Evolutionary conservation across 768 basidiomycete species (phyloP).

Genomic region (Phanerodontia chrysosporium): DNA sequence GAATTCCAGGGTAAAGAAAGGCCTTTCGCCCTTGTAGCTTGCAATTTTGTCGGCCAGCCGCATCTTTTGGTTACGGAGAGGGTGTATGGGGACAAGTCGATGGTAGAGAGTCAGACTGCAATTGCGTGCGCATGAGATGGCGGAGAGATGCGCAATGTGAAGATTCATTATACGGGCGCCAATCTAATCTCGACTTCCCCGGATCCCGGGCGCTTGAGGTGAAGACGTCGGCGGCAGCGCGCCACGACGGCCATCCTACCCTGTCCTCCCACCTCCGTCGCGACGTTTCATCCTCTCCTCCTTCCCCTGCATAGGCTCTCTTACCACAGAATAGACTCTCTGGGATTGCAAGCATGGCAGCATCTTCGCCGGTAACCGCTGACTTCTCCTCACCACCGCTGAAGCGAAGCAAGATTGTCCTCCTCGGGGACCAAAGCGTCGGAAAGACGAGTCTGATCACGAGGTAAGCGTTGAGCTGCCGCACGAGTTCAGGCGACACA

Average conservation of each 20-base stretch:
- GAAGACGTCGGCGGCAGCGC: neutral
- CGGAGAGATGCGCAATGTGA: neutral
- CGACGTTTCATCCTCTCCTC: neutral
- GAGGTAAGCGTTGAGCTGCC: slow-evolving; percentile 49
- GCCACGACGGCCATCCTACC: neutral
- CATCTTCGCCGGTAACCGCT: slow-evolving; percentile 66
- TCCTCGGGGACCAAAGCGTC: slow-evolving; percentile 95
- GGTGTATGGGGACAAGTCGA: neutral
- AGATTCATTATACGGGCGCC: slow-evolving; percentile 1
- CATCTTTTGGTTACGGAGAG: slow-evolving; percentile 35
- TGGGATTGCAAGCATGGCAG: slow-evolving; percentile 1
- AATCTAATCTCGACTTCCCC: slow-evolving; percentile 7
- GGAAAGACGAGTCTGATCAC: slow-evolving; percentile 99
- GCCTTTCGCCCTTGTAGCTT: slow-evolving; percentile 36
- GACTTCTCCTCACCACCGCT: slow-evolving; percentile 87
- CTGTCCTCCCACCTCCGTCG: neutral
- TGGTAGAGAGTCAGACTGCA: neutral
- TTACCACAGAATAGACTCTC: neutral
- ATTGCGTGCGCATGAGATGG: neutral
- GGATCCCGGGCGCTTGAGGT: slow-evolving; percentile 1
- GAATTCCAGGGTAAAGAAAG: slow-evolving; percentile 94
- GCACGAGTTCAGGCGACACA: too few relatives aligned
- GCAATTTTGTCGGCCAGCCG: slow-evolving; percentile 71
- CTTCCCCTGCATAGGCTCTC: neutral
- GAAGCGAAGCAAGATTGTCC: slow-evolving; percentile 94